Percentiles rank a stretch among this genome's conserved stretches.
These are phyloP conservation scores for Kodamaea plutei DNA, from an alignment of 1,139 yeast species.

Conservation along the genomic window DNA sequence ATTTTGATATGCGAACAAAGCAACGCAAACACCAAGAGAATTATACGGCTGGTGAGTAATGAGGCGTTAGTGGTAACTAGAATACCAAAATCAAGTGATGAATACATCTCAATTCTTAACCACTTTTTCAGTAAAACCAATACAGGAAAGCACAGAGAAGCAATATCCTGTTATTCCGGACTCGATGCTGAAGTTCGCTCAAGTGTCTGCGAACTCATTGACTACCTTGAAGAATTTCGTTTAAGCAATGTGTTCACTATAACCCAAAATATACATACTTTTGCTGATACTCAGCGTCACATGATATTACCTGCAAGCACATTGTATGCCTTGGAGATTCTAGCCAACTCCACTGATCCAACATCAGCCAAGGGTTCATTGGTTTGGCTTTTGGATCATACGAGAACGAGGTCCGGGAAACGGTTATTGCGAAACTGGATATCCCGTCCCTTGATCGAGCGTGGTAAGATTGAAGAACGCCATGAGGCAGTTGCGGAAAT, in stretches of 20 bases:
- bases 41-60: conserved; percentile 15
- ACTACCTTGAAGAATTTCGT: conserved; percentile 59
- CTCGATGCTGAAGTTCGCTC: too few relatives aligned
- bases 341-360: conserved; percentile 56
- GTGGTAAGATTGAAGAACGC: conserved; percentile 52
- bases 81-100: too few relatives aligned
- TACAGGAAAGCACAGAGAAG: too few relatives aligned
- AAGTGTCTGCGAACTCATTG: conserved; percentile 43
- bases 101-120: too few relatives aligned
- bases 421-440: conserved; percentile 71
- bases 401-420: conserved; percentile 73
- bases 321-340: conserved; percentile 67
- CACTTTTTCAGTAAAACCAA: too few relatives aligned
- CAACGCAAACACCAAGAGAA: conserved; percentile 24
- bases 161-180: too few relatives aligned
- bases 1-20: conserved; percentile 41
- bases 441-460: conserved; percentile 59
- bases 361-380: conserved; percentile 60
- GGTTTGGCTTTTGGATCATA: conserved; percentile 74
- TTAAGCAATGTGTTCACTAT: conserved; percentile 54
- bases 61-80: conserved; percentile 15
- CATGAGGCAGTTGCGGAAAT: conserved; percentile 63
- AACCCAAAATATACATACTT: conserved; percentile 49
- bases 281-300: conserved; percentile 42
- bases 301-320: conserved; percentile 74